Conservation (phyloP, 345 rosid genomes). For the Iberis pinnata region DNA sequence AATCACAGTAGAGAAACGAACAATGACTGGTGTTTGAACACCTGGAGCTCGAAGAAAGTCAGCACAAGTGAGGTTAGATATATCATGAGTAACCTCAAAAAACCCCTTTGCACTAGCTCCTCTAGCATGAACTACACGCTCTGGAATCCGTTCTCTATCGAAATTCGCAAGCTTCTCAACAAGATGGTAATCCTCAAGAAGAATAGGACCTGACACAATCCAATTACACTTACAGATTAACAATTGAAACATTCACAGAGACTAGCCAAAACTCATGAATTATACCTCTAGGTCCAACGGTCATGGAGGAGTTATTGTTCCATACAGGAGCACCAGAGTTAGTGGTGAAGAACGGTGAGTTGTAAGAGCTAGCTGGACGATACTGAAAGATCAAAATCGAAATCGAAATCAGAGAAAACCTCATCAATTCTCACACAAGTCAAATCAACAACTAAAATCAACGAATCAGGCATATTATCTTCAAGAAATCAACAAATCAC, state of each 20-base stretch:
- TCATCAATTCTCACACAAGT: not conserved
- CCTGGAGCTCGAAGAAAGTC: slow-evolving; percentile 88
- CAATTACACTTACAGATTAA: not conserved
- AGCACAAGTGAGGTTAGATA: slow-evolving; percentile 65
- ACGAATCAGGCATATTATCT: too few species aligned
- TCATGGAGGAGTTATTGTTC: slow-evolving; percentile 40
- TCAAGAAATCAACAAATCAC: not conserved
- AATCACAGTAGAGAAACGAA: slow-evolving; percentile 84
- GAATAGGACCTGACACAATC: slow-evolving; percentile 57
- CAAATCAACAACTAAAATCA: not conserved
- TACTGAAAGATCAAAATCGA: slow-evolving; percentile 30
- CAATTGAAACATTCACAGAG: not conserved
- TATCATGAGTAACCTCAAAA: slow-evolving; percentile 82
- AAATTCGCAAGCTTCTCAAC: slow-evolving; percentile 80
- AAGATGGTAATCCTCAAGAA: slow-evolving; percentile 91
- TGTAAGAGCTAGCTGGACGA: slow-evolving; percentile 35
- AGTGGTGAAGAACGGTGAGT: slow-evolving; percentile 36
- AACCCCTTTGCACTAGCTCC: slow-evolving; percentile 94
- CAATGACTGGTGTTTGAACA: slow-evolving; percentile 85
- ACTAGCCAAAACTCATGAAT: not conserved
- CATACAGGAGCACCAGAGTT: slow-evolving; percentile 42
- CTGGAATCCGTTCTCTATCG: slow-evolving; percentile 81
- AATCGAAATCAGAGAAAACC: not conserved
- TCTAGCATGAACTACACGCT: slow-evolving; percentile 93
- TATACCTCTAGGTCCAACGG: slow-evolving; percentile 37